Conservation (phyloP, 495 filamentous ascomycete genomes). For the Rusavskia elegans region DNA sequence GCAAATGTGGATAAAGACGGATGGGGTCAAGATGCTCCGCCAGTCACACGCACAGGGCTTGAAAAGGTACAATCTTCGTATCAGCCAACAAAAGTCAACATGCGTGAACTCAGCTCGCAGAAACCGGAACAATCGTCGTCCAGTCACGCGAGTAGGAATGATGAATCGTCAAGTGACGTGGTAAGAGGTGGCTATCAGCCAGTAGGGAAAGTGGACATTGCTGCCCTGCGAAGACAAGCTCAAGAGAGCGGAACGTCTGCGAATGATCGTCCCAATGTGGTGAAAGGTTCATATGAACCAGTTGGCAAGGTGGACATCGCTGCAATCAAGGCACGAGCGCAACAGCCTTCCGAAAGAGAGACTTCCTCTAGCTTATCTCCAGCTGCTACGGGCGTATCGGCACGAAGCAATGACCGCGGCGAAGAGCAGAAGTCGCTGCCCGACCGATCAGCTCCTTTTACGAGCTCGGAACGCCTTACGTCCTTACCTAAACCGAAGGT, state of each 20-base stretch:
- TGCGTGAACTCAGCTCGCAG: constrained; percentile 55
- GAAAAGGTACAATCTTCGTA: constrained; percentile 90
- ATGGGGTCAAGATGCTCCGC: constrained; percentile 92
- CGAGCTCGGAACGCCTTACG: constrained; percentile 63
- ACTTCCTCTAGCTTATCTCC: constrained; percentile 17
- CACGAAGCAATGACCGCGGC: constrained; percentile 19
- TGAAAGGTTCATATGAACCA: constrained; percentile 87
- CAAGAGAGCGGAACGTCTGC: constrained; percentile 38
- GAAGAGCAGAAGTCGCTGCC: constrained; percentile 40
- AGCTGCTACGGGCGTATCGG: constrained; percentile 22
- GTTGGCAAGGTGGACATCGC: constrained; percentile 91
- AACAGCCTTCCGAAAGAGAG: constrained; percentile 36
- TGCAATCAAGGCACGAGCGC: constrained; percentile 69
- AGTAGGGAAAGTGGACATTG: constrained; percentile 91
- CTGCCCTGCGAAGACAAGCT: constrained; percentile 67
- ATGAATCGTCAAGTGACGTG: constrained; percentile 40
- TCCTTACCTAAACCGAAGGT: constrained; percentile 87
- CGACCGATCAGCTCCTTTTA: constrained; percentile 52
- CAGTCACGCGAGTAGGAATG: constrained; percentile 20
- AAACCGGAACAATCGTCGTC: constrained; percentile 46
- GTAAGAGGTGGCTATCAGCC: constrained; percentile 90
- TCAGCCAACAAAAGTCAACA: constrained; percentile 83
- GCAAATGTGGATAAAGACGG: constrained; percentile 56
- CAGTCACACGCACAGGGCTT: constrained; percentile 67
- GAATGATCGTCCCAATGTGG: constrained; percentile 63